These are phyloP conservation scores for Arthrinium phaeospermum DNA, from an alignment of 2,329 filamentous ascomycete genomes.

Conservation along the genomic window DNA sequence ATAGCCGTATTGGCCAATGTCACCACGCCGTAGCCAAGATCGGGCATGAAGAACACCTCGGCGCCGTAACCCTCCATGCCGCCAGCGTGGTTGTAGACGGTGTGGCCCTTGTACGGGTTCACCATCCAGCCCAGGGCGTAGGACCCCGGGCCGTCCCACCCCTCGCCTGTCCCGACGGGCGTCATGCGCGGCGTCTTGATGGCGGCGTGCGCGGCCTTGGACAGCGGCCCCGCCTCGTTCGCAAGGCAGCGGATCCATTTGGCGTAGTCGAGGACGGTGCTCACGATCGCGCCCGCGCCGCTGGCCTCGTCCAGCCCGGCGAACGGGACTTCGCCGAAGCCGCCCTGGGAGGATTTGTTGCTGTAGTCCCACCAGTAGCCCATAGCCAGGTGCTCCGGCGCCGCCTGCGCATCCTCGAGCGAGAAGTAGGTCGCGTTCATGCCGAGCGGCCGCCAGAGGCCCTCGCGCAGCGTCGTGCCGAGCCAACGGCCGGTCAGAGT, in stretches of 20 bases:
- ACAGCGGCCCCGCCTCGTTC: conserved; percentile 42
- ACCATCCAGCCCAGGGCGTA: conserved; percentile 46
- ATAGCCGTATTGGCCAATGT: conserved; percentile 50
- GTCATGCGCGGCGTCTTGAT: conserved; percentile 43
- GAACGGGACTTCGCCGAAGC: conserved; percentile 35
- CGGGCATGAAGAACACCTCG: conserved; percentile 51
- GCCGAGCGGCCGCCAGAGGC: conserved; percentile 49
- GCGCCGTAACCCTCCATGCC: conserved; percentile 52
- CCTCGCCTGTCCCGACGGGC: conserved; percentile 24
- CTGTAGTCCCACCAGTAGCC: conserved; percentile 48
- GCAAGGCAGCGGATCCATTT: conserved; percentile 58
- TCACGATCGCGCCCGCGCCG: conserved; percentile 50
- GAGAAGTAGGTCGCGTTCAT: conserved; percentile 49
- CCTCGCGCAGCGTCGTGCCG: conserved; percentile 44
- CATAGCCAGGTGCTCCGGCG: conserved; percentile 42
- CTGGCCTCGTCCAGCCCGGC: conserved; percentile 38
- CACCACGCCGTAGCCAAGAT: conserved; percentile 48
- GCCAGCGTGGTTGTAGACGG: conserved; percentile 49
- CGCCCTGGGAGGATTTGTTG: neutral
- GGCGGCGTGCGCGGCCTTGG: conserved; percentile 38
- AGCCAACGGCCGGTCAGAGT: conserved; percentile 46
- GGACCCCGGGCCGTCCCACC: conserved; percentile 39
- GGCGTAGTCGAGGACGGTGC: conserved; percentile 55
- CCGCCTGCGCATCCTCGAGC: conserved; percentile 37
- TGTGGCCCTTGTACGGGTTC: conserved; percentile 48